These are phyloP conservation scores for Cyberlindnera xylosilytica DNA, from an alignment of 805 yeast species.

Conservation along the genomic window DNA sequence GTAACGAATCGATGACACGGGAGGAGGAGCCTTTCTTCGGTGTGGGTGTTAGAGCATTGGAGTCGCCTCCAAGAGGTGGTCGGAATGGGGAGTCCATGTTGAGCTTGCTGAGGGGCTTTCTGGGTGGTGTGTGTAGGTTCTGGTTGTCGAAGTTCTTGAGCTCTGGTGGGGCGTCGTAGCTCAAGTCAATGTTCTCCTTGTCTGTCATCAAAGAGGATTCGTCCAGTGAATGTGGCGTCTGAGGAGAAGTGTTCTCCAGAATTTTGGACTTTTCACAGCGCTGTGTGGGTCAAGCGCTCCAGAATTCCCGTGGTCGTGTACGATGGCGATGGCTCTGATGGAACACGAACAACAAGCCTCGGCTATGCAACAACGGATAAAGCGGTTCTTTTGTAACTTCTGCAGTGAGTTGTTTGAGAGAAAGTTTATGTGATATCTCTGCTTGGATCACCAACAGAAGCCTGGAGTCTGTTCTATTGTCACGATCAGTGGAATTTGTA, in stretches of 20 bases:
- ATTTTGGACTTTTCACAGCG: too few relatives aligned
- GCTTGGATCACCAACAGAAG: too few relatives aligned
- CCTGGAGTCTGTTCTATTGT: too few relatives aligned
- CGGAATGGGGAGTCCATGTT: conserved; percentile 11
- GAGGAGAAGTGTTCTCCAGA: too few relatives aligned
- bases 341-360: too few relatives aligned
- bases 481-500: too few relatives aligned
- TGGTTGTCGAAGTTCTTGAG: not conserved
- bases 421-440: too few relatives aligned
- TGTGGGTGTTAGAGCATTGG: conserved; percentile 1
- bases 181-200: conserved; percentile 12
- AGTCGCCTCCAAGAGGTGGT: not conserved
- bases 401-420: too few relatives aligned
- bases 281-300: too few relatives aligned
- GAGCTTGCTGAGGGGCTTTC: conserved; percentile 12
- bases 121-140: conserved; percentile 6
- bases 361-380: not conserved
- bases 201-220: conserved; percentile 7
- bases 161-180: conserved; percentile 1
- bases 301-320: too few relatives aligned
- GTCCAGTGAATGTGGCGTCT: too few relatives aligned
- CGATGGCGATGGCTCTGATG: too few relatives aligned
- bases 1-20: conserved; percentile 41
- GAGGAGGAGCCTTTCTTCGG: conserved; percentile 14
- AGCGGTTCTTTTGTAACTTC: not conserved